Conservation (phyloP, 768 basidiomycete species). For the Suillus sp. region DNA sequence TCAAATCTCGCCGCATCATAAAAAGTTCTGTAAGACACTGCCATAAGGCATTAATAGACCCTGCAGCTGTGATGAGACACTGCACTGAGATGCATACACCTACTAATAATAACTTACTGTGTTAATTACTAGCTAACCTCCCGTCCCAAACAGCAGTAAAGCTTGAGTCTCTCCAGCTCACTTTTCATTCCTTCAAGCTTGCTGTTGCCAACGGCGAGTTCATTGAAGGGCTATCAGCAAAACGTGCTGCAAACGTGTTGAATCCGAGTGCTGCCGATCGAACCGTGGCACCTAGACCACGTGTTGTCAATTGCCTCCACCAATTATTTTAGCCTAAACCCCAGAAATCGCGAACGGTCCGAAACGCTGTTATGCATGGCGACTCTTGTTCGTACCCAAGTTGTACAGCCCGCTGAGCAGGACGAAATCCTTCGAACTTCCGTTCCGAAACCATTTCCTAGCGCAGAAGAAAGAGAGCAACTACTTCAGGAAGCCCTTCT, state of each 20-base stretch:
- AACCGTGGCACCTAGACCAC: background rate
- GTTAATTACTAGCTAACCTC: no score
- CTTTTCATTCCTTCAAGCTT: background rate
- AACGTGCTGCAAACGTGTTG: background rate
- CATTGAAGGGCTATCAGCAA: background rate
- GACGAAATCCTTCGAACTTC: slow-evolving; percentile 14
- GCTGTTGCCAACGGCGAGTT: background rate
- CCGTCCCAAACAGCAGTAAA: no score
- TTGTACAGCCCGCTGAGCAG: slow-evolving; percentile 7
- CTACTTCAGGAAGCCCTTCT: slow-evolving; percentile 18
- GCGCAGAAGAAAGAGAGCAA: slow-evolving; percentile 14
- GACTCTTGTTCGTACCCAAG: slow-evolving; percentile 27
- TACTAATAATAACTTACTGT: no score
- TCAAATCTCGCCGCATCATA: background rate
- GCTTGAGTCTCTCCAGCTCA: background rate
- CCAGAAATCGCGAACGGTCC: slow-evolving; percentile 3
- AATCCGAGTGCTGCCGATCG: background rate
- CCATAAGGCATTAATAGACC: background rate
- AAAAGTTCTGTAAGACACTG: background rate
- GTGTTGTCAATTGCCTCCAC: background rate
- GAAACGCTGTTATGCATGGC: slow-evolving; percentile 23
- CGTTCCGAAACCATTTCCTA: slow-evolving; percentile 14
- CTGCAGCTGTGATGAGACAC: background rate
- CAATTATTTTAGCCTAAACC: slow-evolving; percentile 7
- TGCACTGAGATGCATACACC: background rate